Evolutionary conservation across 2,329 filamentous ascomycete species (phyloP), one percentile per base, ranked within the genome.

Genomic region (Aspergillus pseudoterreus): DNA sequence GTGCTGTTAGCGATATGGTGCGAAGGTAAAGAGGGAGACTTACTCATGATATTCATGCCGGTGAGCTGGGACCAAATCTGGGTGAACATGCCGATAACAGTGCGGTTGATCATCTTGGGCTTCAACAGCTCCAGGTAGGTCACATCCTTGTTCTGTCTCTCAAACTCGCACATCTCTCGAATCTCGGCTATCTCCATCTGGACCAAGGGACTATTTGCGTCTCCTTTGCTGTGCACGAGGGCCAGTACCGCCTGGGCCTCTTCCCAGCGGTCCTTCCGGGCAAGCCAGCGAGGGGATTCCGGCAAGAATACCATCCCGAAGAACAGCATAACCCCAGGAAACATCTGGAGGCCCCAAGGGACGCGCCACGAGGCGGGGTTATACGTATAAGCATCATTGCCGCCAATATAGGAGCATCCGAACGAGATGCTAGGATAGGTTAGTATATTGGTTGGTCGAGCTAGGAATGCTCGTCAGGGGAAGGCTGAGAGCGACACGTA

Each of bases 31-130:
- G 35, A 1, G 12, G 4, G 4, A 30, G 5, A 15, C 35, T 15
- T n/a, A 38, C 35, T 85, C 86, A 83, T 85, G 39, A 82, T 85
- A 61, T 88, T 89, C 85, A 88, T 88, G 6, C 87, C 87, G 0
- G 85, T 88, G 22, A 90, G 71, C 65, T 91, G 87, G 10, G 80
- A 84, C 87, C 87, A 88, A 62, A 90, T 85, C 69, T 90, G 87
- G 0, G 80, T 86, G 64, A 87, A 89, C 43, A 90, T 65, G 53
- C 85, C 87, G 57, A 89, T 84, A 57, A 85, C 78, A 6, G 85
- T 87, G 24, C 87, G 81, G 71, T 88, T 87, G 66, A 90, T 78
- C 83, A 89, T 89, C 32, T 75, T 74, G 1, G 87, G 87, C 61
- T 80, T 82, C 70, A 94, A 79, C 1, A 94, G 80, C 65, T 92